phyloP scores from a whole-genome alignment of 1,284 basidiomycete genomes.

The Cryptococcus sp. region DNA sequence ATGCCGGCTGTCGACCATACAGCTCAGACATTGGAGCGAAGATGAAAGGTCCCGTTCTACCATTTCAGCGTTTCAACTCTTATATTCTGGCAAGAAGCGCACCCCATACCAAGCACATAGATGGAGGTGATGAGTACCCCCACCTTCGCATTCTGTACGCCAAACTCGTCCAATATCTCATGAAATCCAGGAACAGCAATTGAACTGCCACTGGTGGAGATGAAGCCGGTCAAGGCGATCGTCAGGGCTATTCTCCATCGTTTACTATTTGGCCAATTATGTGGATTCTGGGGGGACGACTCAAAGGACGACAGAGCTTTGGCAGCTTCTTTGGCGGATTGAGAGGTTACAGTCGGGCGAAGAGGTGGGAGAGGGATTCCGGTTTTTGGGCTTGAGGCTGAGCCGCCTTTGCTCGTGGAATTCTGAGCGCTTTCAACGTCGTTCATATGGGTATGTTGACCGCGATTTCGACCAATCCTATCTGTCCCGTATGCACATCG shows the following conservation, averaged over 20 bases:
- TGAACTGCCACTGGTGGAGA: slow-evolving; percentile 39
- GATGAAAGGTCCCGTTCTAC: slow-evolving; percentile 47
- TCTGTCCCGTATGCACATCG: no score
- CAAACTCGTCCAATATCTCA: slow-evolving; percentile 32
- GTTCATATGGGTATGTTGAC: no score
- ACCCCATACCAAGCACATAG: slow-evolving; percentile 46
- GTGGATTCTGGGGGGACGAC: slow-evolving; percentile 30
- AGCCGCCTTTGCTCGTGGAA: no score
- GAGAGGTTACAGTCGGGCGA: slow-evolving; percentile 15
- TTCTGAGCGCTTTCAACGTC: no score
- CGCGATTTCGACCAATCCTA: no score
- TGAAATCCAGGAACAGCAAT: slow-evolving; percentile 43
- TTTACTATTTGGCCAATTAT: slow-evolving; percentile 32
- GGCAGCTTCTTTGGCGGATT: slow-evolving; percentile 23
- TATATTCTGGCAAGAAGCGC: no score
- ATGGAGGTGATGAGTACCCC: slow-evolving; percentile 34
- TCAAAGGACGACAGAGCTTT: slow-evolving; percentile 24
- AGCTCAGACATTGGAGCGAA: slow-evolving; percentile 51
- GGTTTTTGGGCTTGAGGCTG: background rate
- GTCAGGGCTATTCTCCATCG: slow-evolving; percentile 34
- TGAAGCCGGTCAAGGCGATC: slow-evolving; percentile 41
- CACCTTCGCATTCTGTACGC: slow-evolving; percentile 33
- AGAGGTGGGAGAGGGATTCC: slow-evolving; percentile 5
- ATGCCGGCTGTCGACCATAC: slow-evolving; percentile 49
- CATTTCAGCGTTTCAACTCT: no score